Base-by-base conservation (phyloP, 2,329 filamentous ascomycete genomes). In the Penicillium occitanis region DNA sequence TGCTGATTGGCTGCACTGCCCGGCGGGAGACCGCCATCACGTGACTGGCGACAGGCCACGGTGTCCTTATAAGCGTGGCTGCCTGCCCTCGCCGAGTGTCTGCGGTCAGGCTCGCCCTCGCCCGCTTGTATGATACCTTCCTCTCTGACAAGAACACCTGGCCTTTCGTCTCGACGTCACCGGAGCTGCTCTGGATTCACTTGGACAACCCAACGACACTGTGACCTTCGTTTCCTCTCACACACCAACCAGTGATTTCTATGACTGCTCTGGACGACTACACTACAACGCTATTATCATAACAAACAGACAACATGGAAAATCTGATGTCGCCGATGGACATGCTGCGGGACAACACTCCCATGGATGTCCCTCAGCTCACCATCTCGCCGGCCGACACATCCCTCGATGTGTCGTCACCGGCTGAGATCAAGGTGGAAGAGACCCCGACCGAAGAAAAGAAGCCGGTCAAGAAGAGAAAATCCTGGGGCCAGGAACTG, bases 401-500 rank as follows among this genome's bases (percentile, higher is more conserved):
- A 14, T 79, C 77, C 10, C 67, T 80, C 22, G 70, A 77, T 3
- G 66, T 71, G 3, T 69, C 74, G 1, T 71, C 73, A 22, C 66
- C 70, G 2, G 37, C 37, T 2, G 65, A 66, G 19, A 50, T 53
- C 60, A 73, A 73, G 66, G 28, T 14, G 22, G 63, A 61, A 30
- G 68, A 70, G 30, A 69, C 46, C 44, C 75, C 71, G 68, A 51
- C 78, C 0, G 86, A 89, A 57, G 78, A 80, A 67, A 92, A 91
- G 85, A 95, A 92, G 82, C 85, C 86, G 0, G 82, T 85, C 42
- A 97, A 97, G 87, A 97, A 97, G 87, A 86, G 95, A 74, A 99
- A 98, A 83, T 98, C 95, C 59, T 99, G 95, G 95, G 95, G 95
- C 60, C 95, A 99, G 80, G 92, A 96, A 77, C 88, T 98, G 48